Evolutionary conservation across 108 stramenopile genomes (phyloP).

Genomic region (Cyclotella baltica): DNA sequence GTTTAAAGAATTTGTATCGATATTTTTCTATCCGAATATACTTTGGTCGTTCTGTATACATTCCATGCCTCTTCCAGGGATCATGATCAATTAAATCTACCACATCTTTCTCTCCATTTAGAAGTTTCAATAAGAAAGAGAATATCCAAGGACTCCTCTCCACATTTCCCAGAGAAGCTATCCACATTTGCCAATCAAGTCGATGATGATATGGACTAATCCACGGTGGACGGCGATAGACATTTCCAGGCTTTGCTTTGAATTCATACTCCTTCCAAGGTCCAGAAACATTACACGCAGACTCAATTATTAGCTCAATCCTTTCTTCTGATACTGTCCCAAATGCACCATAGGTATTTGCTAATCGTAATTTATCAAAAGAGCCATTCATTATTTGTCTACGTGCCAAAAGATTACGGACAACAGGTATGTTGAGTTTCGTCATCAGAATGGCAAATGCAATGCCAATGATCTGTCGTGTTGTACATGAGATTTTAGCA

Average conservation of each 20-base stretch:
- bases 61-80: constrained; percentile 42
- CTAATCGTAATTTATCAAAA: constrained; percentile 66
- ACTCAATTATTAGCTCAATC: constrained; percentile 61
- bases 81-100: constrained; percentile 56
- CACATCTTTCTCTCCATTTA: constrained; percentile 62
- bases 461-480: constrained; percentile 35
- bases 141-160: constrained; percentile 68
- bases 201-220: constrained; percentile 74
- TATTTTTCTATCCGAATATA: constrained; percentile 72
- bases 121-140: constrained; percentile 54
- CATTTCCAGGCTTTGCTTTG: constrained; percentile 68
- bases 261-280: constrained; percentile 76
- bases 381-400: constrained; percentile 72
- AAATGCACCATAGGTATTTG: constrained; percentile 74
- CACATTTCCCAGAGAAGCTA: constrained; percentile 48
- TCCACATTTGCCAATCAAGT: constrained; percentile 80
- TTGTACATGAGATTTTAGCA: constrained; percentile 8
- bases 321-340: constrained; percentile 63
- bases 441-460: constrained; percentile 44
- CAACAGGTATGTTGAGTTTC: constrained; percentile 58
- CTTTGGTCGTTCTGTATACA: constrained; percentile 40
- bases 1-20: constrained; percentile 52
- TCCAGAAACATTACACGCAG: constrained; percentile 44
- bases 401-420: constrained; percentile 57
- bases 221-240: constrained; percentile 46